phyloP scores from a whole-genome alignment of 176 grass and related monocot genomes.

The Musa troglodytarum region DNA sequence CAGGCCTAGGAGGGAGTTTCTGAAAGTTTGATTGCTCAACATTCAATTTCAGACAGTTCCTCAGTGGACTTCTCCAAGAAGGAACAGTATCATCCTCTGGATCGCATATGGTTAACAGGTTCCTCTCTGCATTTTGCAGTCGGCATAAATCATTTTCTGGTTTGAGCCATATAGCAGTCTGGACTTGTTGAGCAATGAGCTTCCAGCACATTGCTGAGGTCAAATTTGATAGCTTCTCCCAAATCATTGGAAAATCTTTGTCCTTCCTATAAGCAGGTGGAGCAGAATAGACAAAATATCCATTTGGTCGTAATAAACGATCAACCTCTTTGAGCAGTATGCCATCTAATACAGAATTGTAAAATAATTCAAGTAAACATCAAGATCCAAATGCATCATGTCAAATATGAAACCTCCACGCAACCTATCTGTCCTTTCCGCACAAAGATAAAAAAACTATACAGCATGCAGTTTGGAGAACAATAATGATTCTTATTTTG shows the following conservation, averaged over 20 bases:
- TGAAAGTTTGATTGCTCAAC: slow-evolving; percentile 35
- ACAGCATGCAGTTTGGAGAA: not conserved
- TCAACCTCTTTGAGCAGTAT: slow-evolving; percentile 96
- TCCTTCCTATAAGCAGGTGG: slow-evolving; percentile 97
- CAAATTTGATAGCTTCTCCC: slow-evolving; percentile 77
- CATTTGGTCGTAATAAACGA: slow-evolving; percentile 72
- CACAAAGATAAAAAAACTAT: not conserved
- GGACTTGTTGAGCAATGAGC: slow-evolving; percentile 76
- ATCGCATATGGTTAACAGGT: slow-evolving; percentile 57
- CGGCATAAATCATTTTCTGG: slow-evolving; percentile 56
- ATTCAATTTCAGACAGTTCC: slow-evolving; percentile 64
- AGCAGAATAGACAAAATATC: slow-evolving; percentile 97
- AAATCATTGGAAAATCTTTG: slow-evolving; percentile 73
- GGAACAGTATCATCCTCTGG: slow-evolving; percentile 34
- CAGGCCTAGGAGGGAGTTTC: slow-evolving; percentile 57
- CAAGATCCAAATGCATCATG: not conserved
- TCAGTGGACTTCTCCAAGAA: slow-evolving; percentile 66
- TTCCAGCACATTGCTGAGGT: slow-evolving; percentile 93
- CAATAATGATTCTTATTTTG: too few species aligned
- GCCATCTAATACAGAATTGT: slow-evolving; percentile 41
- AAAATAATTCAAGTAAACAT: not conserved
- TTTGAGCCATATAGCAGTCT: slow-evolving; percentile 96
- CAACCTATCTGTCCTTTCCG: not conserved
- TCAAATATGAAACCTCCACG: not conserved
- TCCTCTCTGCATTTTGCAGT: slow-evolving; percentile 56